Conservation (phyloP, 306 rosid species). For the Cicer bijugum region DNA sequence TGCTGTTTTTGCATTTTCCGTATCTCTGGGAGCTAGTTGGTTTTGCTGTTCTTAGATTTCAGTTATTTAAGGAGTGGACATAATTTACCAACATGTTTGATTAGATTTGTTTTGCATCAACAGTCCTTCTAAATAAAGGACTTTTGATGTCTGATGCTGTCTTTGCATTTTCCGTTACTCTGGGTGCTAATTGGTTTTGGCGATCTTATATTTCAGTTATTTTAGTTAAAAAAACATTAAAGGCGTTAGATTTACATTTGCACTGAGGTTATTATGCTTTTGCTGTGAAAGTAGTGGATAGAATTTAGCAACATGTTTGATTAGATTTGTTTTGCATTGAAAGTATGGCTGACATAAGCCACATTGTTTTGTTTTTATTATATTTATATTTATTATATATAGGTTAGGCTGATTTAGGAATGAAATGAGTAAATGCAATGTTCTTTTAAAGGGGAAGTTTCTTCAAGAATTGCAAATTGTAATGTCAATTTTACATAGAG, state of each 20-base stretch:
- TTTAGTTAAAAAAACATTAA: neutral
- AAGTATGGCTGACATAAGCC: neutral
- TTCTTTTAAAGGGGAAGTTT: constrained; percentile 13
- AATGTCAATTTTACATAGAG: neutral
- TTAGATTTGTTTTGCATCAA: neutral
- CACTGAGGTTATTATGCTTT: neutral
- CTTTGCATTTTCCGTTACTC: constrained; percentile 9
- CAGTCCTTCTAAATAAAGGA: constrained; percentile 1
- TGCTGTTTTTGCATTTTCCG: constrained; percentile 12
- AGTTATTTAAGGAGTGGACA: neutral
- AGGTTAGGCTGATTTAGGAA: neutral
- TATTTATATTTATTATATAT: neutral
- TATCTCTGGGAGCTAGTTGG: neutral
- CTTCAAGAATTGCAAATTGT: constrained; percentile 24
- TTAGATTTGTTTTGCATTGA: constrained; percentile 3
- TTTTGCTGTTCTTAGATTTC: constrained; percentile 11
- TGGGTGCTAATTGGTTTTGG: constrained; percentile 21
- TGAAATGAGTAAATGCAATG: constrained; percentile 11
- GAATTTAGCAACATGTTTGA: constrained; percentile 15
- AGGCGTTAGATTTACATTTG: neutral
- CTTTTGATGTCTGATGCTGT: neutral
- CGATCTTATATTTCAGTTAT: neutral
- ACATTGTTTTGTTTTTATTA: constrained; percentile 11
- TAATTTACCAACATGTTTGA: constrained; percentile 15
- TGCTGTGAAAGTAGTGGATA: neutral